Evolutionary conservation across 768 basidiomycete genomes (phyloP).

Genomic region (Leccinum fibrillosum): DNA sequence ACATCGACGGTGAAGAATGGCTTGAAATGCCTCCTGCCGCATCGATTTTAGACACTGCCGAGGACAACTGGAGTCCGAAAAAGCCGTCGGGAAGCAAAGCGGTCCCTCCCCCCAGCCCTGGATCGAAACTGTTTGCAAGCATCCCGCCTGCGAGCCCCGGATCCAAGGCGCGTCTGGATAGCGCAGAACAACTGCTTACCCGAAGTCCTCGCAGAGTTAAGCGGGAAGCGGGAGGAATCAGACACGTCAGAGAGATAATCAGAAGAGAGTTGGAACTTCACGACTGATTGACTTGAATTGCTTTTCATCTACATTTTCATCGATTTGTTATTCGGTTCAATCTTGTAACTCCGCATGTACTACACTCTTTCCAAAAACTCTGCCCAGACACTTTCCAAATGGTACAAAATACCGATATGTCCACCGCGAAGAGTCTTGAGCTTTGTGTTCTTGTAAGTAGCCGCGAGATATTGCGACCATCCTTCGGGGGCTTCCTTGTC

Average conservation of each 20-base stretch:
- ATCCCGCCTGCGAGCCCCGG: constrained; percentile 48
- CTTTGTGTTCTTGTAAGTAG: constrained; percentile 42
- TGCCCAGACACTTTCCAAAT: constrained; percentile 46
- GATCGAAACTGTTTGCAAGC: constrained; percentile 28
- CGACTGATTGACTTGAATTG: constrained; percentile 38
- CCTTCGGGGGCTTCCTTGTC: constrained; percentile 41
- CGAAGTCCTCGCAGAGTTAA: constrained; percentile 74
- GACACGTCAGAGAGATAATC: constrained; percentile 80
- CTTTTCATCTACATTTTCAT: constrained; percentile 30
- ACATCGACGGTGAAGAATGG: constrained; percentile 56
- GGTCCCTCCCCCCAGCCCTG: constrained; percentile 37
- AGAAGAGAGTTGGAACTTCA: constrained; percentile 71
- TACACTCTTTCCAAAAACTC: constrained; percentile 22
- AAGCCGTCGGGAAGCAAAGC: constrained; percentile 29
- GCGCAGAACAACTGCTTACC: constrained; percentile 55
- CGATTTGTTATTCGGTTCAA: constrained; percentile 22
- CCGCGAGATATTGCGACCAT: constrained; percentile 50
- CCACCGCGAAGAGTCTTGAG: constrained; percentile 45
- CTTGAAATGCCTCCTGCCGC: constrained; percentile 43
- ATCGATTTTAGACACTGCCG: constrained; percentile 15
- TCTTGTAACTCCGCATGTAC: constrained; percentile 7
- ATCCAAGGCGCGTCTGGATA: constrained; percentile 49
- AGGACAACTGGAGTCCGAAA: constrained; percentile 33
- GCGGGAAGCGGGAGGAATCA: constrained; percentile 66
- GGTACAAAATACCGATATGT: constrained; percentile 45